These are phyloP conservation scores for Lasiodiplodia sp. DNA, from an alignment of 2,329 filamentous ascomycete species.

Conservation along the genomic window DNA sequence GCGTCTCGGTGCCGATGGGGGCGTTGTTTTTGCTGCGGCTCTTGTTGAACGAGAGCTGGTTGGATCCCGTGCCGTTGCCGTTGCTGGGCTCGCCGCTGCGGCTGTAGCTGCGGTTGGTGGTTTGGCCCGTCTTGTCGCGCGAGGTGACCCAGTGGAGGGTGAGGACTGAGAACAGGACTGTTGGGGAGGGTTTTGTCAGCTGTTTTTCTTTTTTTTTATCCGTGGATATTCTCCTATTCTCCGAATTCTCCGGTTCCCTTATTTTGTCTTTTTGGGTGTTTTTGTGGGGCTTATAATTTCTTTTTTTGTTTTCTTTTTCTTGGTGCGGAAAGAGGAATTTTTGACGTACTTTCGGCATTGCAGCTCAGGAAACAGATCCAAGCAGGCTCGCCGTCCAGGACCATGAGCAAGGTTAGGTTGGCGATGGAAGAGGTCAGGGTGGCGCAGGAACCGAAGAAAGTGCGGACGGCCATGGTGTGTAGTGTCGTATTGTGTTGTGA, in stretches of 20 bases:
- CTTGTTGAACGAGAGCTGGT: background rate
- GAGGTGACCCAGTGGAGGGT: slow-evolving; percentile 25
- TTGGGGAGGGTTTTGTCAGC: background rate
- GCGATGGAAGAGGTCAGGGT: slow-evolving; percentile 8
- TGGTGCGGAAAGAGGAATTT: background rate
- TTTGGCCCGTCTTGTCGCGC: slow-evolving; percentile 11
- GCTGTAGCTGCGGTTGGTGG: slow-evolving; percentile 11
- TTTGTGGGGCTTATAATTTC: background rate
- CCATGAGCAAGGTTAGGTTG: slow-evolving; percentile 13
- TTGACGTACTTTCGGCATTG: slow-evolving; percentile 15
- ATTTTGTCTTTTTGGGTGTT: background rate
- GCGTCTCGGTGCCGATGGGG: slow-evolving; percentile 2
- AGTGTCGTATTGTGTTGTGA: background rate
- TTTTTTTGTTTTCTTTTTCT: background rate
- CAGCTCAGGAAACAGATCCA: slow-evolving; percentile 25
- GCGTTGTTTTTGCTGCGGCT: background rate
- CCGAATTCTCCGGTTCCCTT: background rate
- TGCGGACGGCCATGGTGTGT: slow-evolving; percentile 24
- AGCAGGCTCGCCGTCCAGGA: slow-evolving; percentile 19
- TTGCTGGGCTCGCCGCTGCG: background rate
- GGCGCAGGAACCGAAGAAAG: slow-evolving; percentile 18
- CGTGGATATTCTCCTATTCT: background rate
- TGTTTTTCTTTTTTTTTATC: background rate
- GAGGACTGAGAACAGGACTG: slow-evolving; percentile 20
- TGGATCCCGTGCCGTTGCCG: background rate